phyloP scores from a whole-genome alignment of 805 yeast genomes.

The Metschnikowia rubicola region DNA sequence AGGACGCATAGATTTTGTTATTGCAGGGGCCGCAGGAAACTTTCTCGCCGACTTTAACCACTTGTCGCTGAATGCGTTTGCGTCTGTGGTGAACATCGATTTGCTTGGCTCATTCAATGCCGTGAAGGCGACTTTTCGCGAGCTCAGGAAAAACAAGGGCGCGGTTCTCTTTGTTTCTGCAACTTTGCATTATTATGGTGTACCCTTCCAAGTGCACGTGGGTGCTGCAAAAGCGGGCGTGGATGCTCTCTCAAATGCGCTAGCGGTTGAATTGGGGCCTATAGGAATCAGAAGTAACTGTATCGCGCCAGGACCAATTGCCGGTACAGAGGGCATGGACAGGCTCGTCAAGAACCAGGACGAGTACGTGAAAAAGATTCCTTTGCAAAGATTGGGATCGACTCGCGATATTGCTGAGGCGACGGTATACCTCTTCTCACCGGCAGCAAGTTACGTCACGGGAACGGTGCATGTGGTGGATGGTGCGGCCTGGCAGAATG shows the following conservation, averaged over 20 bases:
- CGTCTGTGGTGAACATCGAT: constrained; percentile 37
- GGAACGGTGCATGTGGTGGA: constrained; percentile 28
- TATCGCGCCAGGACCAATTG: constrained; percentile 29
- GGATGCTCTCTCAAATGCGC: constrained; percentile 28
- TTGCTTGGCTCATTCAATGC: constrained; percentile 41
- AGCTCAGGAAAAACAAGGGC: constrained; percentile 39
- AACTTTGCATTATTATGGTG: constrained; percentile 42
- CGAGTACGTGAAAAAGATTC: constrained; percentile 14
- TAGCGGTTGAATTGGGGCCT: constrained; percentile 31
- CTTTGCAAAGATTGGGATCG: constrained; percentile 25
- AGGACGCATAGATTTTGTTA: constrained; percentile 42
- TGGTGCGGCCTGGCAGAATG: constrained; percentile 28
- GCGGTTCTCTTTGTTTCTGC: constrained; percentile 38
- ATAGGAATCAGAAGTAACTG: constrained; percentile 28
- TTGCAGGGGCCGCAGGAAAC: constrained; percentile 46
- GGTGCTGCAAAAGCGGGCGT: constrained; percentile 33
- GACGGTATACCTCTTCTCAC: constrained; percentile 27
- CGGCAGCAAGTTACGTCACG: constrained; percentile 25
- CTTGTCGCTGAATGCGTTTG: constrained; percentile 40
- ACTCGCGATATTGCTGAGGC: constrained; percentile 30
- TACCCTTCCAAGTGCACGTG: constrained; percentile 35
- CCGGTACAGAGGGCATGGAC: constrained; percentile 27
- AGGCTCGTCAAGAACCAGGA: constrained; percentile 19
- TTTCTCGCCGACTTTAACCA: constrained; percentile 42
- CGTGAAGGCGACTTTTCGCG: constrained; percentile 37